These are phyloP conservation scores for Populus tomentosa DNA, from an alignment of 441 rosid species.

Conservation along the genomic window DNA sequence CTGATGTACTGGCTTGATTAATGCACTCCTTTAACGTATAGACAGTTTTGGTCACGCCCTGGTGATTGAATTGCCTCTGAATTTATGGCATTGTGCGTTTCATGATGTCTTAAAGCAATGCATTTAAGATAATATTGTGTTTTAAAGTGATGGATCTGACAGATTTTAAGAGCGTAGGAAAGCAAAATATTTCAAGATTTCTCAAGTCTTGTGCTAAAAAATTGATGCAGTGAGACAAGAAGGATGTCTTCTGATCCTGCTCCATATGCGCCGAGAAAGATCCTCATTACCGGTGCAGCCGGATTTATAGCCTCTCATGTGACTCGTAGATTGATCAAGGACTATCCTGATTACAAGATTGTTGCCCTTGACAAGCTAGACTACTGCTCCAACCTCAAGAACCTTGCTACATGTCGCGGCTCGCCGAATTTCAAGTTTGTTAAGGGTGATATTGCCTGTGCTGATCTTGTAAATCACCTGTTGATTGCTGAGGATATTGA, in stretches of 20 bases:
- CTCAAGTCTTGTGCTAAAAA: not conserved
- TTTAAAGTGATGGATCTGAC: no score
- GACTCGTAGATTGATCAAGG: conserved; percentile 38
- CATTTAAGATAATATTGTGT: no score
- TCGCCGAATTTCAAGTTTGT: conserved; percentile 57
- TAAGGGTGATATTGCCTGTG: conserved; percentile 54
- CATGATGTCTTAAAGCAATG: no score
- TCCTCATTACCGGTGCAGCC: conserved; percentile 66
- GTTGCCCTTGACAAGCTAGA: conserved; percentile 63
- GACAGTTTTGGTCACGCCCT: no score
- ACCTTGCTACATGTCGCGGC: conserved; percentile 40
- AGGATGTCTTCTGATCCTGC: conserved; percentile 13
- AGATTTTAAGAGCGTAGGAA: no score
- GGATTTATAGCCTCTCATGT: conserved; percentile 69
- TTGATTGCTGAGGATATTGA: conserved; percentile 50
- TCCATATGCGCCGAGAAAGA: conserved; percentile 44
- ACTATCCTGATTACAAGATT: conserved; percentile 52
- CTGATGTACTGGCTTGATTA: no score
- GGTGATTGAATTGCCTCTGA: no score
- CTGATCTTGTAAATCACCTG: conserved; percentile 54
- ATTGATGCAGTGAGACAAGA: not conserved
- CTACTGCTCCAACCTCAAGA: conserved; percentile 57
- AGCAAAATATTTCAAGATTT: not conserved
- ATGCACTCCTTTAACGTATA: no score
- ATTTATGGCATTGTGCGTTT: no score